These are phyloP conservation scores for Afroboletus lepidellus DNA, from an alignment of 1,284 basidiomycete species.

Conservation along the genomic window DNA sequence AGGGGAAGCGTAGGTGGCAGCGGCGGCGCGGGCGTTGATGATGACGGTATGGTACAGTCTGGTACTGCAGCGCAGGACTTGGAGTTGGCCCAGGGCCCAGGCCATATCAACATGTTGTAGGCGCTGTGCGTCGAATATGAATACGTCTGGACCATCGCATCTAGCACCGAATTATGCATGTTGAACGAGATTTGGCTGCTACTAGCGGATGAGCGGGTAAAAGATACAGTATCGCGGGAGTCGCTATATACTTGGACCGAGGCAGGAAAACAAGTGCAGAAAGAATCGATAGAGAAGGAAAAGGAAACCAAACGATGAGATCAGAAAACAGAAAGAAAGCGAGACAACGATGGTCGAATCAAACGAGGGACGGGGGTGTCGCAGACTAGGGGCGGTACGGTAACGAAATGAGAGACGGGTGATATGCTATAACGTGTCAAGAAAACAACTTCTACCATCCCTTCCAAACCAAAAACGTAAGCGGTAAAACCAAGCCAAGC, in stretches of 20 bases:
- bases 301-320: too few relatives aligned
- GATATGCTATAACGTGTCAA: constrained; percentile 21
- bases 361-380: constrained; percentile 11
- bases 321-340: too few relatives aligned
- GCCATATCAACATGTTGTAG: too few relatives aligned
- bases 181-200: background rate
- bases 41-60: too few relatives aligned
- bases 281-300: background rate
- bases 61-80: background rate
- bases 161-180: constrained; percentile 1
- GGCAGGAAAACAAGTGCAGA: background rate
- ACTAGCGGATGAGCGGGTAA: constrained; percentile 3
- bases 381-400: constrained; percentile 1
- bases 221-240: constrained; percentile 21
- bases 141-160: background rate
- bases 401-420: background rate
- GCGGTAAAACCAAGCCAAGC: too few relatives aligned
- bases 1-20: background rate
- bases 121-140: background rate
- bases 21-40: too few relatives aligned
- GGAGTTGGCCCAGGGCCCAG: too few relatives aligned
- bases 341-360: background rate
- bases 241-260: constrained; percentile 12
- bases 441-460: constrained; percentile 10
- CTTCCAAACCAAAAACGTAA: constrained; percentile 5